Base-by-base conservation (phyloP, 2,329 filamentous ascomycete genomes). In the Colletotrichum lupini region DNA sequence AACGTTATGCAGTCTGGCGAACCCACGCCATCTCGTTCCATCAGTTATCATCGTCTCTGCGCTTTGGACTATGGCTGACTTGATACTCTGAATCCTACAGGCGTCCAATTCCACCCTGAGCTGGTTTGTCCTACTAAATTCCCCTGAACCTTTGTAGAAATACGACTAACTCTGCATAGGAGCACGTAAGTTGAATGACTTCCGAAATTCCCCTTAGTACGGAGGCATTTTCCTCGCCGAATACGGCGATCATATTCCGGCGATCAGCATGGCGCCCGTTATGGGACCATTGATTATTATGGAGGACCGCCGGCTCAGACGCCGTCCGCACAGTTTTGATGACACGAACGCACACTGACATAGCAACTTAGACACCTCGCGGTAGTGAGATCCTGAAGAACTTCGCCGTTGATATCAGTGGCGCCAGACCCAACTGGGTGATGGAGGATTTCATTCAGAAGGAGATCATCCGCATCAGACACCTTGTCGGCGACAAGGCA, bases 81-180 rank as follows among this genome's bases (percentile, higher is more conserved):
- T 5, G 1, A 6, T 42, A 42, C 37, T 7, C 37, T 42, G 14
- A 42, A 42, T 42, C 22, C 6, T 32, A 1, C 62, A 82, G 84
- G 93, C 67, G 90, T 98, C 59, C 95, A 98, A 80, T 96, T 98
- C 82, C 95, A 98, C 82, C 95, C 95, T 1, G 95, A 98, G 81
- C 89, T 98, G 1, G 37, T 42, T 3, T 6, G 37, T 3, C 37
- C 37, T 0, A 42, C 5, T 7, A 0, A 0, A 16, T 42, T 42
- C 14, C 16, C 37, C 35, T 37, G 37, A 5, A 16, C 5, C 14
- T 42, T 5, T 19, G 12, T 42, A 19, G 14, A 2, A 6, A 42
- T 19, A 6, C 6, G 37, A 42, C 37, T 42, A 42, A 42, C 14
- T 16, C 1, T 42, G 3, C 3, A 2, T 2, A 42, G 42, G 32